Conservation (phyloP, 2,329 filamentous ascomycete species). For the Daldinia sp. region DNA sequence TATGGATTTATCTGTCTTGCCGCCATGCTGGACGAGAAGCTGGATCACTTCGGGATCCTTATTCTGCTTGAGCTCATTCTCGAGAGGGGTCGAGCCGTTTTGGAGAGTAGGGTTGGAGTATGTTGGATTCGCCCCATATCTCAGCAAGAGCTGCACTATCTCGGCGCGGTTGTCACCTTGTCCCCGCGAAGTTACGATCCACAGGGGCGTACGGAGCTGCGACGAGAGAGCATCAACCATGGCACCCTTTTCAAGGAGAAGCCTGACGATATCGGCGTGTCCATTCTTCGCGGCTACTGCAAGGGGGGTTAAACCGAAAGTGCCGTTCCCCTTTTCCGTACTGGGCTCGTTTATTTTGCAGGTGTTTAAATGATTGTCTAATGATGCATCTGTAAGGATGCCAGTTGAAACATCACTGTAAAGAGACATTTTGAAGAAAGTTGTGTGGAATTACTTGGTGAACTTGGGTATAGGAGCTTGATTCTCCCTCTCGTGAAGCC, state of each 20-base stretch:
- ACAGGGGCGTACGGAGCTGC: slow-evolving; percentile 10
- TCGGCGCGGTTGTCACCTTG: slow-evolving; percentile 4
- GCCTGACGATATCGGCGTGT: slow-evolving; percentile 16
- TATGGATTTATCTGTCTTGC: slow-evolving; percentile 4
- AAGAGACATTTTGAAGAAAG: slow-evolving; percentile 22
- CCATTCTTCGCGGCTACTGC: slow-evolving; percentile 25
- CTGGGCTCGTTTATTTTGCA: slow-evolving; percentile 21
- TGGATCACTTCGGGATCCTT: slow-evolving; percentile 22
- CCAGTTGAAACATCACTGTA: slow-evolving; percentile 14
- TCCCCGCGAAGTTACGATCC: slow-evolving; percentile 14
- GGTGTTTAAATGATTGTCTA: slow-evolving; percentile 16
- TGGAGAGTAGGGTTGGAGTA: slow-evolving; percentile 15
- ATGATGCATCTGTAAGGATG: slow-evolving; percentile 1
- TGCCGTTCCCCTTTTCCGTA: slow-evolving; percentile 16
- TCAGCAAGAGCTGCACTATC: slow-evolving; percentile 16
- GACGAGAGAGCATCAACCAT: slow-evolving; percentile 20
- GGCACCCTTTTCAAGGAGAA: slow-evolving; percentile 29
- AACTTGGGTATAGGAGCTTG: not conserved
- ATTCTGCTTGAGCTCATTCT: slow-evolving; percentile 22
- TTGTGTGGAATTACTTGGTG: not conserved
- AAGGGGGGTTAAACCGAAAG: slow-evolving; percentile 24
- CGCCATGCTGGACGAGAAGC: slow-evolving; percentile 22
- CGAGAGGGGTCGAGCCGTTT: slow-evolving; percentile 22
- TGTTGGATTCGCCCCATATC: slow-evolving; percentile 11
- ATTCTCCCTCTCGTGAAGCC: not conserved